Percentiles rank a stretch among this genome's conserved stretches.
These are phyloP conservation scores for Candida taoyuanica DNA, from an alignment of 805 yeast species.

Conservation along the genomic window DNA sequence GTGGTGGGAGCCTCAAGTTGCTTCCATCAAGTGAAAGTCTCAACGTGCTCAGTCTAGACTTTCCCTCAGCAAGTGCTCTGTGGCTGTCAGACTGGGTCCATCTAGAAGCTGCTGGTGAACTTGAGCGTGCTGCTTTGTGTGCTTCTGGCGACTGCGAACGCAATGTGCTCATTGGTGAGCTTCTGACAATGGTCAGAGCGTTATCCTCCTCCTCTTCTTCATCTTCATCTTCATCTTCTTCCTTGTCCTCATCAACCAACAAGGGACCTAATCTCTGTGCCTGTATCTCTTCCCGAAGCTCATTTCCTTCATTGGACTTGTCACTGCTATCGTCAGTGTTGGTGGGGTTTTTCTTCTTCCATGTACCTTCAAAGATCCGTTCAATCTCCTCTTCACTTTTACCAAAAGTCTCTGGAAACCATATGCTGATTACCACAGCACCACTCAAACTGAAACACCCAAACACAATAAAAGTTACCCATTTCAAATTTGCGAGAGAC, in stretches of 20 bases:
- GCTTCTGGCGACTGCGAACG: neutral
- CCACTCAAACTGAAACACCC: slow-evolving; percentile 33
- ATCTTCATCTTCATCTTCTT: neutral
- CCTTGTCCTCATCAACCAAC: neutral
- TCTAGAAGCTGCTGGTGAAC: too few species aligned
- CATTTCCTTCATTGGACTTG: neutral
- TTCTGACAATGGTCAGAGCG: neutral
- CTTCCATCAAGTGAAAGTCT: slow-evolving; percentile 1
- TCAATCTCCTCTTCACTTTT: slow-evolving; percentile 26
- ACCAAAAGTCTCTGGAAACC: slow-evolving; percentile 43
- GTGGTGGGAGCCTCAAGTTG: slow-evolving; percentile 6
- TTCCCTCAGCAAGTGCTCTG: neutral
- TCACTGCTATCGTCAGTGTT: too few species aligned
- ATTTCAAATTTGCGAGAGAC: slow-evolving; percentile 31
- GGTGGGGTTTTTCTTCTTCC: too few species aligned
- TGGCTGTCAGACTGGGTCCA: too few species aligned
- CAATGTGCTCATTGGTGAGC: neutral
- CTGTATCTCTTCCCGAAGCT: neutral
- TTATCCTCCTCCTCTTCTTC: neutral
- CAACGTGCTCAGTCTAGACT: slow-evolving; percentile 2
- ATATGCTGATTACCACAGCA: slow-evolving; percentile 27
- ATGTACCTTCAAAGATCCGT: slow-evolving; percentile 15
- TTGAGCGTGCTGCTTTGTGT: neutral
- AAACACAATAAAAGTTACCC: slow-evolving; percentile 38
- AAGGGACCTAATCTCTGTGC: neutral